Conservation (phyloP, 176 grass and related monocot genomes). For the Eragrostis nindensis region DNA sequence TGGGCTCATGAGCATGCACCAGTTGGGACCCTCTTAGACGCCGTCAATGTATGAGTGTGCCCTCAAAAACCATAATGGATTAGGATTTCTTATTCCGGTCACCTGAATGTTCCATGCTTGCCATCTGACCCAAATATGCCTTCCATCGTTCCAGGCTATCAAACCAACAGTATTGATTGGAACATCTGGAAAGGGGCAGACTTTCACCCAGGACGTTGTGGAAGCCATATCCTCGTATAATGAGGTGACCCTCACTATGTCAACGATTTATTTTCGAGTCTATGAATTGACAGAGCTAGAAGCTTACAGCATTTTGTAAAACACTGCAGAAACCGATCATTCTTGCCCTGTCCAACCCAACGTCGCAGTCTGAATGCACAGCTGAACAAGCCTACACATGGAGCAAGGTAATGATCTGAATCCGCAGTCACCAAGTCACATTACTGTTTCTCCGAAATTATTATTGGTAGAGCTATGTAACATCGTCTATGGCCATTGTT, state of each 20-base stretch:
- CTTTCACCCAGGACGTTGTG: constrained; percentile 91
- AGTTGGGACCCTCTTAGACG: constrained; percentile 71
- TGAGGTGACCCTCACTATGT: constrained; percentile 52
- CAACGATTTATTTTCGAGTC: constrained; percentile 17
- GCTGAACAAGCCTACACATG: constrained; percentile 97
- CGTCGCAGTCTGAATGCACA: constrained; percentile 83
- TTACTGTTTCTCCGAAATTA: not conserved
- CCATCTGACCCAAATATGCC: constrained; percentile 28
- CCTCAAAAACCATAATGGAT: not conserved
- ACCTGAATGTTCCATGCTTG: constrained; percentile 7
- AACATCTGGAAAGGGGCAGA: constrained; percentile 93
- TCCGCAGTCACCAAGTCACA: not conserved
- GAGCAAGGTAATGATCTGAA: constrained; percentile 77
- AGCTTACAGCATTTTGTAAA: constrained; percentile 15
- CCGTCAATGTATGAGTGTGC: constrained; percentile 60
- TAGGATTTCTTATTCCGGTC: not conserved
- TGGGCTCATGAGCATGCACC: constrained; percentile 91
- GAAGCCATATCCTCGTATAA: constrained; percentile 87
- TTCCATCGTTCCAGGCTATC: constrained; percentile 54
- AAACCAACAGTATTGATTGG: constrained; percentile 92
- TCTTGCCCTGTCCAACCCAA: constrained; percentile 90
- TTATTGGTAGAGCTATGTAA: constrained; percentile 14
- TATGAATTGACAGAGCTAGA: constrained; percentile 21
- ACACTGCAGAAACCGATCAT: constrained; percentile 71
- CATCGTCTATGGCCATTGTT: not conserved